Evolutionary conservation across 139 green algal genomes (phyloP).

Genomic region (Chlamydomonas applanata): DNA sequence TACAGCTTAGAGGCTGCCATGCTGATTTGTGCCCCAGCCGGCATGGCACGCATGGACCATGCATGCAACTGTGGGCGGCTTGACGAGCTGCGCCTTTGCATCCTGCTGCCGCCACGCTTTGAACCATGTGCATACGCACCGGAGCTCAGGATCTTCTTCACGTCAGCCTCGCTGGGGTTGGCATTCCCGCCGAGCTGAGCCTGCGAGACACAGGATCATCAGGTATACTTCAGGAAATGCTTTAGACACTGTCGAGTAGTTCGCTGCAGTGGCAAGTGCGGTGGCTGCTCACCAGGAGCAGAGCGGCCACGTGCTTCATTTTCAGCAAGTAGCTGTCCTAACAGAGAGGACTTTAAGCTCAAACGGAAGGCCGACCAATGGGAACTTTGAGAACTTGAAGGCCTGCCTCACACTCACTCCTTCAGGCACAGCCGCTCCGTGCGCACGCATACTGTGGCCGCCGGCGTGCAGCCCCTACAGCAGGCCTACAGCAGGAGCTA

Average conservation of each 20-base stretch:
- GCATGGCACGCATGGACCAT: too few relatives aligned
- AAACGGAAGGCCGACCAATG: neutral
- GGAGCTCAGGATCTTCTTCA: slow-evolving; percentile 69
- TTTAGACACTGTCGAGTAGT: too few relatives aligned
- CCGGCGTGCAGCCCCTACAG: too few relatives aligned
- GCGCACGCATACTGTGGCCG: too few relatives aligned
- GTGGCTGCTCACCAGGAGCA: slow-evolving; percentile 11
- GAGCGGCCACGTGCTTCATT: slow-evolving; percentile 22
- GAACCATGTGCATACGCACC: slow-evolving; percentile 22
- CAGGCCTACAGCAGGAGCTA: too few relatives aligned
- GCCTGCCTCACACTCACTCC: neutral
- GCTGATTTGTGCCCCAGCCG: neutral
- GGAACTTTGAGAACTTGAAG: too few relatives aligned
- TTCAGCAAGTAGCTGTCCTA: slow-evolving; percentile 12
- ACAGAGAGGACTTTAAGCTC: slow-evolving; percentile 12
- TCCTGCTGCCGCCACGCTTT: too few relatives aligned
- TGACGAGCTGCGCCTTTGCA: neutral
- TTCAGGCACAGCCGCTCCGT: neutral
- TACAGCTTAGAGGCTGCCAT: neutral
- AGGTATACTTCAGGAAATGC: neutral
- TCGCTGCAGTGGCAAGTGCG: too few relatives aligned
- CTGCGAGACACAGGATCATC: slow-evolving; percentile 21
- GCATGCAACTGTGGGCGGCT: too few relatives aligned
- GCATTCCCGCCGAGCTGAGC: slow-evolving; percentile 74
- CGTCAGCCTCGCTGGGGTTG: slow-evolving; percentile 61